phyloP scores from a whole-genome alignment of 1,284 basidiomycete genomes.

The Irpex sp. region DNA sequence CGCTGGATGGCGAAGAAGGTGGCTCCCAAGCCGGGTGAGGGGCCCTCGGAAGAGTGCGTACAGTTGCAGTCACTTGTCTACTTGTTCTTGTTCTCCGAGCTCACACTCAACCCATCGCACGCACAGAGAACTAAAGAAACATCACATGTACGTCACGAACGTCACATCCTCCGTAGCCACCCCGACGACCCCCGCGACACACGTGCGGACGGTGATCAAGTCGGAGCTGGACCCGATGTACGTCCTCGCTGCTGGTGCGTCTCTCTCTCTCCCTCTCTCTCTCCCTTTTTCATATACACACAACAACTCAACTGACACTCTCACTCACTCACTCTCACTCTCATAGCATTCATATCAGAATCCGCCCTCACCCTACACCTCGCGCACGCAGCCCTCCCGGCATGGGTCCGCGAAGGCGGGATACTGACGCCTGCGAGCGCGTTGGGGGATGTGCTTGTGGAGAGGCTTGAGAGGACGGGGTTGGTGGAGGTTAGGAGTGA shows the following conservation, averaged over 20 bases:
- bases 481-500: constrained; percentile 53
- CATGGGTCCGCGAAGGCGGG: constrained; percentile 62
- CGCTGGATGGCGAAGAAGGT: constrained; percentile 51
- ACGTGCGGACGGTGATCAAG: constrained; percentile 55
- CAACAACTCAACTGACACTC: too few species aligned
- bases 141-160: constrained; percentile 56
- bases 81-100: too few species aligned
- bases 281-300: too few species aligned
- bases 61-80: too few species aligned
- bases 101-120: too few species aligned
- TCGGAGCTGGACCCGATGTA: constrained; percentile 84
- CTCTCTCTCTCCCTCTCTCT: background rate
- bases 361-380: constrained; percentile 67
- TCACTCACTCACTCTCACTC: background rate
- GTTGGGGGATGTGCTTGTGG: constrained; percentile 69
- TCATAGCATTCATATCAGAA: constrained; percentile 75
- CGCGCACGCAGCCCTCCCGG: constrained; percentile 46
- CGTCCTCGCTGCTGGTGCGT: constrained; percentile 56
- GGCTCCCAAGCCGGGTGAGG: constrained; percentile 54
- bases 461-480: constrained; percentile 56
- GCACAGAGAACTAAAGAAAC: constrained; percentile 57
- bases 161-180: constrained; percentile 44
- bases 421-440: constrained; percentile 77
- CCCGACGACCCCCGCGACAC: constrained; percentile 41
- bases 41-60: constrained; percentile 60